Evolutionary conservation across 2,329 filamentous ascomycete species (phyloP), one percentile per base, ranked within the genome.

Genomic region (Sordariomycetes sp.): DNA sequence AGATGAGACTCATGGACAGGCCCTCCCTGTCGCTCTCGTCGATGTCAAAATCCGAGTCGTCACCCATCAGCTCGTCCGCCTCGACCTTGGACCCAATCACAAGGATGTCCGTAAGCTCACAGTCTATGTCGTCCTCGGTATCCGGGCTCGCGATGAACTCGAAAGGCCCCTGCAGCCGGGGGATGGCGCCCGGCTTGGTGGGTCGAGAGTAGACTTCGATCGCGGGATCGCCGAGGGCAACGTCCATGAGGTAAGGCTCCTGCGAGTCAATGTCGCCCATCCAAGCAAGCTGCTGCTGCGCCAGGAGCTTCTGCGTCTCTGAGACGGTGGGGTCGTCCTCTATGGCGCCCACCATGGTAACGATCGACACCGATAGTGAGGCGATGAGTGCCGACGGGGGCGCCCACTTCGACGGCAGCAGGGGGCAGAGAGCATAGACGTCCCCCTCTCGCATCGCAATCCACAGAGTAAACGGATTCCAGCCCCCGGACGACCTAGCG

Each of bases 391-490:
- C 86, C 1, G 85, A 79, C 15, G 86, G 84, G 25, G 87, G 84
- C 25, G 88, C 83, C 90, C 92, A 97, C 64, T 86, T 89, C 55
- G 84, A 84, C 0, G 94, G 94, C 35, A 99, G 75, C 48, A 99
- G 77, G 1, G 94, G 94, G 66, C 91, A 96, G 10, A 99, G 75
- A 1, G 92, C 91, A 66, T 99, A 99, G 6, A 97, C 80, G 66
- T 96, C 91, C 3, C 94, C 94, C 59, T 90, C 87, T 42, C 84
- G 83, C 87, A 96, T 99, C n/a, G 91, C 90, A 55, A 97, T 75
- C 89, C 92, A 99, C 12, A 99, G 76, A 0, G 94, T 97, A 88
- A 96, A 96, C 10, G 91, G 84, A 8, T 90, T 88, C 94, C 94
- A 99, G 57, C 90, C 90, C 15, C 90, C 92, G 7, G 81, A 80